These are phyloP conservation scores for Butyriboletus appendiculatus DNA, from an alignment of 1,284 basidiomycete species.

Conservation along the genomic window DNA sequence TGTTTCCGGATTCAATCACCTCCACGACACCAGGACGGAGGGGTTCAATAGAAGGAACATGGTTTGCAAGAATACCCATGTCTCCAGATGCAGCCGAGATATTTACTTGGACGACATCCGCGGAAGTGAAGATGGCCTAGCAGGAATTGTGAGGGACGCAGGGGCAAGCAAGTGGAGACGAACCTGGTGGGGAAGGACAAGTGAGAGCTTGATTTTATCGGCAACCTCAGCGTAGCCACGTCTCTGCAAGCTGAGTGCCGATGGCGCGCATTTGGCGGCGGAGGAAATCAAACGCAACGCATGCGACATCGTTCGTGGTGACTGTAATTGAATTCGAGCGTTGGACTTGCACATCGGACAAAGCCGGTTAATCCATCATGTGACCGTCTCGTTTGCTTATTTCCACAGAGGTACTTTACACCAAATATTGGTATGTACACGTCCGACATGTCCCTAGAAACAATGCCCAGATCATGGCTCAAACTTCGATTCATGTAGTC, in stretches of 20 bases:
- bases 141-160: slow-evolving; percentile 14
- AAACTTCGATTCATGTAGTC: slow-evolving; percentile 28
- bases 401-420: too few species aligned
- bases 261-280: slow-evolving; percentile 60
- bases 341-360: slow-evolving; percentile 20
- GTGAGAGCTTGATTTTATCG: slow-evolving; percentile 87
- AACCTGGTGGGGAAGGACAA: slow-evolving; percentile 93
- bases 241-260: slow-evolving; percentile 53
- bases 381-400: slow-evolving; percentile 13
- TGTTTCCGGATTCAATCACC: slow-evolving; percentile 79
- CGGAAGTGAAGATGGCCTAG: slow-evolving; percentile 84
- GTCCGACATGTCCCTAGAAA: not conserved
- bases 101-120: slow-evolving; percentile 94
- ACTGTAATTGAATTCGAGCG: not conserved
- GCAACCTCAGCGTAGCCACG: slow-evolving; percentile 88
- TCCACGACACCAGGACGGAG: slow-evolving; percentile 92
- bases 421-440: slow-evolving; percentile 10
- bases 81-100: slow-evolving; percentile 92
- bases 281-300: slow-evolving; percentile 68
- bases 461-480: slow-evolving; percentile 17
- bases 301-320: slow-evolving; percentile 57
- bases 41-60: slow-evolving; percentile 92
- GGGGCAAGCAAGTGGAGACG: slow-evolving; percentile 33
- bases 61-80: slow-evolving; percentile 98
- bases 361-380: slow-evolving; percentile 30